Conservation (phyloP, 106 monocot species). For the Dendrobium huoshanense region DNA sequence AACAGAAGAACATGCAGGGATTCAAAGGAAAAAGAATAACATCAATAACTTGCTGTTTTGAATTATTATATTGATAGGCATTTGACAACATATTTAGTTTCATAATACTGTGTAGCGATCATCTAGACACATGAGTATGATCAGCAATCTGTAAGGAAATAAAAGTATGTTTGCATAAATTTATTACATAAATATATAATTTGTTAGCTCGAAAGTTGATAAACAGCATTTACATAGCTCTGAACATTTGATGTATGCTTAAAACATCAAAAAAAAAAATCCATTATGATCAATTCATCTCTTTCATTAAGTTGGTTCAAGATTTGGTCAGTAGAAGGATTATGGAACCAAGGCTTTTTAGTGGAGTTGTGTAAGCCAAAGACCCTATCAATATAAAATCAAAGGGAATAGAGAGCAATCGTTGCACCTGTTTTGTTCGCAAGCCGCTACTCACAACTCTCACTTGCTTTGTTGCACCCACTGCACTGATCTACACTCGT, state of each 20-base stretch:
- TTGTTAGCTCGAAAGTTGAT: background rate
- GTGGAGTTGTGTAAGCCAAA: background rate
- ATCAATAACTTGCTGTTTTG: background rate
- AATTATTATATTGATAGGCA: background rate
- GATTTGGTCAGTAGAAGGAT: background rate
- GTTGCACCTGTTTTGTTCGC: too few species aligned
- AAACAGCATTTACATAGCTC: background rate
- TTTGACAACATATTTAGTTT: background rate
- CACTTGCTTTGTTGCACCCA: too few species aligned
- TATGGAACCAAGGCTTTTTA: background rate
- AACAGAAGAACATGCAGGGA: background rate
- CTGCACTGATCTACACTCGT: too few species aligned
- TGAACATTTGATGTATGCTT: background rate
- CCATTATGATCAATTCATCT: too few species aligned
- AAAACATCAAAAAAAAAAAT: background rate
- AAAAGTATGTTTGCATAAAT: background rate
- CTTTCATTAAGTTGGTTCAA: background rate
- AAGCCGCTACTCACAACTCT: too few species aligned
- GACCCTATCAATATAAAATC: background rate
- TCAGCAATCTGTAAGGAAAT: background rate
- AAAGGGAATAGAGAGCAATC: background rate
- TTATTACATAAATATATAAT: background rate
- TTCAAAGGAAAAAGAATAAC: background rate
- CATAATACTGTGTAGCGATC: background rate
- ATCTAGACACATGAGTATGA: background rate